Base-by-base conservation (phyloP, 495 filamentous ascomycete genomes). In the Friedmanniomyces endolithicus region DNA sequence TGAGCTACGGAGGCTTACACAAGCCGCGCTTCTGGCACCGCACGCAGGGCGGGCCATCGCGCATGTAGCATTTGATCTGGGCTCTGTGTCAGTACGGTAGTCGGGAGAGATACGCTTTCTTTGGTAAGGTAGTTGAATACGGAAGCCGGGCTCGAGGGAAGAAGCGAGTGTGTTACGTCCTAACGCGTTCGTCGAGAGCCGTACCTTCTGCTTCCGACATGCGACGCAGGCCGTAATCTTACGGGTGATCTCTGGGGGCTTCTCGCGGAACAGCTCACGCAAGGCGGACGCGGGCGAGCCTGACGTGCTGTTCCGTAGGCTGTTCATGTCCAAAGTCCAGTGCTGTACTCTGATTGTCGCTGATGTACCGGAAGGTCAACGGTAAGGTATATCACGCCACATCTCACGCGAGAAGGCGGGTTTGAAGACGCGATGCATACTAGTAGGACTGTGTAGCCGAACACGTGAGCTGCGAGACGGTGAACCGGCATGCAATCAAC, bases 181-280 rank as follows among this genome's bases (percentile, higher is more conserved):
- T 4, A 31, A 31, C 27, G 27, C 27, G 27, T 31, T 50, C 11
- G 2, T 19, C 1, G 71, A 65, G 25, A 75, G 73, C 52, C 37
- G 37, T 41, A 41, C 37, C 37, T 78, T 78, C 56, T 77, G 75
- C 47, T 74, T 70, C 63, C 76, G 73, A 60, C 75, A 78, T 54
- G 76, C 75, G 0, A 75, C 76, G 59, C 76, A 79, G 40, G 76
- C 76, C 33, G 74, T 72, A 61, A 79, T 76, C 64, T 72, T 72
- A 45, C 76, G 73, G n/a, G 75, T 76, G 51, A 79, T 79, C 62
- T 75, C 73, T 44, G 76, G 74, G 35, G 31, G 43, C 14, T 41
- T 22, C 22, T 50, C 31, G 6, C 29, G 19, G 44, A 46, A 54
- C 25, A 53, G 49, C 46, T 45, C 50, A 8, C 52, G 20, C 44